A percentile compares a stretch with the other conserved stretches of the same genome.
phyloP scores from a whole-genome alignment of 2,329 filamentous ascomycete species.

The Ceratocystis harringtonii region DNA sequence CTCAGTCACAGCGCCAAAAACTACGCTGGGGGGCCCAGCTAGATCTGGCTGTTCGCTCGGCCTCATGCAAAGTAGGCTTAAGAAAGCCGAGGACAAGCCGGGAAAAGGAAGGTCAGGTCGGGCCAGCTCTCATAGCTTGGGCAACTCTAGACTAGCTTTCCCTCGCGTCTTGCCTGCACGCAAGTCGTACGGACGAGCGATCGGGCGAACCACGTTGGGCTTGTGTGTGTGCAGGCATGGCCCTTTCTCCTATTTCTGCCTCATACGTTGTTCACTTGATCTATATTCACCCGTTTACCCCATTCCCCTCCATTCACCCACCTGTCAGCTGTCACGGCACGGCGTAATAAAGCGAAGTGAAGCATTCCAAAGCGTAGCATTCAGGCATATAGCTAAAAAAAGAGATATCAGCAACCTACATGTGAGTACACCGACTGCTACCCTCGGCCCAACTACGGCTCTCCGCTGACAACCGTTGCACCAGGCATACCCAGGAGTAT shows the following conservation, averaged over 20 bases:
- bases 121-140: background rate
- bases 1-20: too few relatives aligned
- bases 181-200: background rate
- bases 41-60: too few relatives aligned
- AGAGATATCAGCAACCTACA: background rate
- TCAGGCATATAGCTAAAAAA: background rate
- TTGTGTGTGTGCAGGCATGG: background rate
- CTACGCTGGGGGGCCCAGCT: too few relatives aligned
- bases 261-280: too few relatives aligned
- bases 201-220: background rate
- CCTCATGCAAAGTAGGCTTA: background rate
- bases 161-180: background rate
- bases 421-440: too few relatives aligned
- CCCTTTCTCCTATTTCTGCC: too few relatives aligned
- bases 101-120: background rate
- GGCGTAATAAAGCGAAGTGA: background rate
- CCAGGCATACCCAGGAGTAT: too few relatives aligned
- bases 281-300: too few relatives aligned
- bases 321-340: background rate
- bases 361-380: too few relatives aligned
- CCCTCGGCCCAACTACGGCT: too few relatives aligned
- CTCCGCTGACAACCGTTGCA: too few relatives aligned
- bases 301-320: background rate
- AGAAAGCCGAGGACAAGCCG: background rate
- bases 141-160: background rate